Evolutionary conservation across 768 basidiomycete genomes (phyloP).

Genomic region (Imleria badia): DNA sequence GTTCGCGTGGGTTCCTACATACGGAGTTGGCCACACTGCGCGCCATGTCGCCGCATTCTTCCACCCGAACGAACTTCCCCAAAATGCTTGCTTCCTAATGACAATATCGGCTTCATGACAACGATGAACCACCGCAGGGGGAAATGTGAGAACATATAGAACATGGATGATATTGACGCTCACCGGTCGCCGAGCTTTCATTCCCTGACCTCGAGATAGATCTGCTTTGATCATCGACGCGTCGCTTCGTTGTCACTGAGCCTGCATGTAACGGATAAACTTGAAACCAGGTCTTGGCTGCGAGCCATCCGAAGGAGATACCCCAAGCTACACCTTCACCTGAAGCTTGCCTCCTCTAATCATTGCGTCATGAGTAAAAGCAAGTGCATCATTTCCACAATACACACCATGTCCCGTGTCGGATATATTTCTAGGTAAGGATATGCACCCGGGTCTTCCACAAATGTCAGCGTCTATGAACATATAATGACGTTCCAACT

Average conservation of each 20-base stretch:
- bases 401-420: slow-evolving; percentile 7
- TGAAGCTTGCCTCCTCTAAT: slow-evolving; percentile 2
- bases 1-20: neutral
- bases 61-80: slow-evolving; percentile 26
- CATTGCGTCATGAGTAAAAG: slow-evolving; percentile 1
- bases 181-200: neutral
- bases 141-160: slow-evolving; percentile 16
- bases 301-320: slow-evolving; percentile 21
- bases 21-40: slow-evolving; percentile 17
- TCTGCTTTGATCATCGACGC: neutral
- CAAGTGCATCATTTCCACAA: neutral
- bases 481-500: slow-evolving; percentile 2
- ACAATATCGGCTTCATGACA: slow-evolving; percentile 39
- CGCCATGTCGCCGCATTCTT: slow-evolving; percentile 15
- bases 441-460: slow-evolving; percentile 40
- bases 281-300: slow-evolving; percentile 17
- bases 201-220: neutral
- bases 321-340: slow-evolving; percentile 10
- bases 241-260: neutral
- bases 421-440: slow-evolving; percentile 45
- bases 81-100: slow-evolving; percentile 47
- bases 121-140: slow-evolving; percentile 16
- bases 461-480: slow-evolving; percentile 16
- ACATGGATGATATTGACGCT: neutral
- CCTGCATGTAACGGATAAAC: slow-evolving; percentile 19